phyloP scores from a whole-genome alignment of 2,329 filamentous ascomycete species.

The Botrytis medusae region DNA sequence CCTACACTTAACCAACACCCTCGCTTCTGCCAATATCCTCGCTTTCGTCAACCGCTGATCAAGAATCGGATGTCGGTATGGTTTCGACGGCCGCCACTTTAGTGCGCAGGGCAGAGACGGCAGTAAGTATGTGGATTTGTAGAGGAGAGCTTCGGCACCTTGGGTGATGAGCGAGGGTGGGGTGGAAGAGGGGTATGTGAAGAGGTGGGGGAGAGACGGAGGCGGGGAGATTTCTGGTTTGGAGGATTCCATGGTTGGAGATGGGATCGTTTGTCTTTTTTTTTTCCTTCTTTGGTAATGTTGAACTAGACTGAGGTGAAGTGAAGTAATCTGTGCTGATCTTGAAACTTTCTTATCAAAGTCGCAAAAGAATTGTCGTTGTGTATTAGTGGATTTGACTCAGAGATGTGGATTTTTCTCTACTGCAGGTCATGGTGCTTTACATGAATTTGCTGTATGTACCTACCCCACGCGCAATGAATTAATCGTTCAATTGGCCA shows the following conservation, averaged over 20 bases:
- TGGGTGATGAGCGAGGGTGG: constrained; percentile 76
- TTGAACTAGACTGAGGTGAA: neutral
- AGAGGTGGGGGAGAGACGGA: constrained; percentile 33
- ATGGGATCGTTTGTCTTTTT: neutral
- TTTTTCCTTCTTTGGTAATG: neutral
- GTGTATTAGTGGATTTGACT: constrained; percentile 8
- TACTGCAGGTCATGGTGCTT: constrained; percentile 16
- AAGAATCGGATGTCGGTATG: constrained; percentile 86
- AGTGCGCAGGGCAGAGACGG: constrained; percentile 70
- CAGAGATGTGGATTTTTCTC: constrained; percentile 8
- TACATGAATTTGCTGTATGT: constrained; percentile 13
- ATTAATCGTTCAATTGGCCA: neutral
- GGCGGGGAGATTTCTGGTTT: constrained; percentile 2
- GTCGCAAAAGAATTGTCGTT: neutral
- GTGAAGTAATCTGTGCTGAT: neutral
- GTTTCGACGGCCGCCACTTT: constrained; percentile 88
- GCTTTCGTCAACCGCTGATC: constrained; percentile 84
- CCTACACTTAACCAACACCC: constrained; percentile 76
- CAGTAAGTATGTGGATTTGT: constrained; percentile 77
- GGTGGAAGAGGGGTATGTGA: constrained; percentile 54
- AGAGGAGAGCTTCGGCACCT: constrained; percentile 93
- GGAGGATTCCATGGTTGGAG: neutral
- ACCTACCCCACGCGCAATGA: neutral
- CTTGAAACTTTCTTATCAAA: too few species aligned
- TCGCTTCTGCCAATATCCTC: constrained; percentile 83